Percentiles rank a stretch among this genome's conserved stretches.
phyloP scores from a whole-genome alignment of 192 early-diverging fungal species.

The Mortierella alpina region DNA sequence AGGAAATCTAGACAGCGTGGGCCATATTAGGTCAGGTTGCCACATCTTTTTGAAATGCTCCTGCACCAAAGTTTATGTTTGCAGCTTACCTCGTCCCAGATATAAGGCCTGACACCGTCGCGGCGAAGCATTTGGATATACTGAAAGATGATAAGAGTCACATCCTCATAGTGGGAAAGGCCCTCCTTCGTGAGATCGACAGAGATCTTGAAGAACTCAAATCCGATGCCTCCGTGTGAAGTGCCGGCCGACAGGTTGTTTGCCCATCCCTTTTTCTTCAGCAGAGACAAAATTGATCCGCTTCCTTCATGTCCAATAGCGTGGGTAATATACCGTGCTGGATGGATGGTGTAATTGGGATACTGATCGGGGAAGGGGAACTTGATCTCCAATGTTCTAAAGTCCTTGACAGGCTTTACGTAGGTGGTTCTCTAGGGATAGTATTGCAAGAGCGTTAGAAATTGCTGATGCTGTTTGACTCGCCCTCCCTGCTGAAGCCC shows the following conservation, averaged over 20 bases:
- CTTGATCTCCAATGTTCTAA: constrained; percentile 80
- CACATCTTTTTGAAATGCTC: constrained; percentile 41
- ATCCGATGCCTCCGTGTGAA: constrained; percentile 71
- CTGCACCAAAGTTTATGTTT: neutral
- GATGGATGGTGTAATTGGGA: constrained; percentile 66
- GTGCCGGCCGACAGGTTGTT: constrained; percentile 76
- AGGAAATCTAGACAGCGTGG: constrained; percentile 33
- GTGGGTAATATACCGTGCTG: constrained; percentile 84
- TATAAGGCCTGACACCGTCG: constrained; percentile 79
- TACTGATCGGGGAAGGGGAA: constrained; percentile 90
- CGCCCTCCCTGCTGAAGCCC: neutral
- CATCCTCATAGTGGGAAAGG: constrained; percentile 79
- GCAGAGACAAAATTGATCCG: constrained; percentile 85
- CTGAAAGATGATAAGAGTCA: constrained; percentile 85
- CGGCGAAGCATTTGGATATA: constrained; percentile 87
- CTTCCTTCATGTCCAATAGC: constrained; percentile 92
- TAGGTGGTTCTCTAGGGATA: constrained; percentile 70
- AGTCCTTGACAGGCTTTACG: constrained; percentile 84
- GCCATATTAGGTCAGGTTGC: neutral
- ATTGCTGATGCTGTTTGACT: neutral
- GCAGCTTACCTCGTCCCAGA: constrained; percentile 79
- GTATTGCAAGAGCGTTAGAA: neutral
- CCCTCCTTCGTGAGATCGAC: constrained; percentile 89
- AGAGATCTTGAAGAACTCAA: constrained; percentile 87
- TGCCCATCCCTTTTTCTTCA: constrained; percentile 95